These are phyloP conservation scores for Colletotrichum higginsianum DNA, from an alignment of 2,329 filamentous ascomycete genomes.

Conservation along the genomic window DNA sequence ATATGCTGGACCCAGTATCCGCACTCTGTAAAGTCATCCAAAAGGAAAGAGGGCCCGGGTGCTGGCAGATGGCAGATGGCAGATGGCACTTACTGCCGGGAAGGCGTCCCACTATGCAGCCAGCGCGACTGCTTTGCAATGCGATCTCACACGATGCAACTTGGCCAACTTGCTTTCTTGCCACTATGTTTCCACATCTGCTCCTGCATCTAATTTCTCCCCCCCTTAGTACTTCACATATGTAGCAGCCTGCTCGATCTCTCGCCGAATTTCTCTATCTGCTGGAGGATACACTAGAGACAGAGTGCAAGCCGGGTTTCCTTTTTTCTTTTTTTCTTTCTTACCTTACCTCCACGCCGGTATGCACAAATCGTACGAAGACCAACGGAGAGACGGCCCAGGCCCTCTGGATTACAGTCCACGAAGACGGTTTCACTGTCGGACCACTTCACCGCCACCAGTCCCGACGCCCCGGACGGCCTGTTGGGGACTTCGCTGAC, in stretches of 20 bases:
- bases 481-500: slow-evolving; percentile 16
- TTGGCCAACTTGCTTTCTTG: background rate
- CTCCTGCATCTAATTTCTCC: slow-evolving; percentile 12
- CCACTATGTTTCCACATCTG: slow-evolving; percentile 15
- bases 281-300: slow-evolving; percentile 4
- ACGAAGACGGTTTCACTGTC: slow-evolving; percentile 13
- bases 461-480: slow-evolving; percentile 21
- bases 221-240: background rate
- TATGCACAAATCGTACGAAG: slow-evolving; percentile 36
- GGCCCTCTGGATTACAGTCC: background rate
- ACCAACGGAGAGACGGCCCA: slow-evolving; percentile 1
- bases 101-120: background rate
- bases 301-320: background rate
- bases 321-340: background rate
- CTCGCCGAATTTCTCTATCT: background rate
- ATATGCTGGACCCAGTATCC: too few relatives aligned
- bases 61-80: background rate
- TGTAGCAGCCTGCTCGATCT: slow-evolving; percentile 12
- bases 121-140: background rate
- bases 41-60: too few relatives aligned
- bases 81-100: background rate
- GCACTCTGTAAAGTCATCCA: too few relatives aligned
- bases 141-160: background rate
- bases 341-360: slow-evolving; percentile 11
- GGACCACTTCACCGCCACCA: background rate